Percentiles rank a stretch among this genome's conserved stretches.
Evolutionary conservation across 768 basidiomycete genomes (phyloP).

Genomic region (Pulveroboletus sp.): DNA sequence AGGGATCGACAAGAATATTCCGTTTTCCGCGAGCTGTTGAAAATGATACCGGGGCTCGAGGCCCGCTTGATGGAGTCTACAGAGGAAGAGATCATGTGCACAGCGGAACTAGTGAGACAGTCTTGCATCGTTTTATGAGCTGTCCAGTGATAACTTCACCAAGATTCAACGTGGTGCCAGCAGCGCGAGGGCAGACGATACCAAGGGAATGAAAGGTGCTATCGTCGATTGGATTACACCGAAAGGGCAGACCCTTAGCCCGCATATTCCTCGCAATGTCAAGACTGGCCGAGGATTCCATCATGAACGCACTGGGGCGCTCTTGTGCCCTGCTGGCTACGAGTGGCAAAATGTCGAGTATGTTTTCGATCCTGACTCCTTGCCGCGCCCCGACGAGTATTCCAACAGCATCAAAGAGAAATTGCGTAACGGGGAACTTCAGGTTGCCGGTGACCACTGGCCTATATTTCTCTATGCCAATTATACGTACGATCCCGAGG

Average conservation of each 20-base stretch:
- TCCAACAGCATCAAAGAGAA: not conserved
- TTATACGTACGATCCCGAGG: not conserved
- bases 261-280: not conserved
- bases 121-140: no score
- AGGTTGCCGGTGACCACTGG: not conserved
- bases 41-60: not conserved
- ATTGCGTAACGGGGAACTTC: not conserved
- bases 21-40: not conserved
- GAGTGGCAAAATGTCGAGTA: not conserved
- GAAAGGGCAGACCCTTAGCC: not conserved
- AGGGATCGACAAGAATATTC: not conserved
- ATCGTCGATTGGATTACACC: not conserved
- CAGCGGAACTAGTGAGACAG: not conserved
- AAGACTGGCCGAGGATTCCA: not conserved
- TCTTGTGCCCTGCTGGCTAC: not conserved
- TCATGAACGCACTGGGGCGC: not conserved
- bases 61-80: not conserved
- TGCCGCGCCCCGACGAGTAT: not conserved
- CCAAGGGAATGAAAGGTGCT: not conserved
- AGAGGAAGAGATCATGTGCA: not conserved
- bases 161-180: not conserved
- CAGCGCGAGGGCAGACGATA: not conserved
- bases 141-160: not conserved
- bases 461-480: not conserved
- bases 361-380: not conserved